Base-by-base conservation (phyloP, 2,329 filamentous ascomycete species). In the Neopestalotiopsis sp. region DNA sequence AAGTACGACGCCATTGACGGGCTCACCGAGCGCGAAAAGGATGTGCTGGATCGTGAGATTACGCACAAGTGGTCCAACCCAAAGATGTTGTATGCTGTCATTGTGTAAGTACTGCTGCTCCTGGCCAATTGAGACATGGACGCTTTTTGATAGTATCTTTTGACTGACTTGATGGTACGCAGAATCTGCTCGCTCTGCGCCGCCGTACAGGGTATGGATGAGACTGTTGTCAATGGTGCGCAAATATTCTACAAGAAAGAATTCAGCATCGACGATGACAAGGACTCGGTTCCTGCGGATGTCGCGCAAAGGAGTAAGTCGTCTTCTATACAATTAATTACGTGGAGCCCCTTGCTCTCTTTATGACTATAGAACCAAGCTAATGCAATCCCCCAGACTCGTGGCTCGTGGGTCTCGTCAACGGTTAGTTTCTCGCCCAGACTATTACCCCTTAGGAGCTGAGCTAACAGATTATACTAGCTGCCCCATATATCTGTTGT, bases 161-260 rank as follows among this genome's bases (percentile, higher is more conserved):
- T 30, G 24, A 59, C 13, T 30, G 24, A 59, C 10, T 59, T 4
- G 7, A n/a, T 10, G 4, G 12, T 9, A 12, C 2, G 3, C n/a
- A 65, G 62, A 14, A 82, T 83, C 80, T 79, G 72, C 76, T 79
- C 72, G 4, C 72, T 76, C 2, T 75, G 72, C 32, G 91, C 91
- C 17, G 90, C 90, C 30, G 91, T 93, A 0, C 91, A 93, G 75
- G 91, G 90, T 73, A 91, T 91, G 89, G 89, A 92, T 76, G 89
- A 92, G 79, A 91, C 89, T 0, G 90, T 91, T 34, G 88, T 92
- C 72, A 92, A 92, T 74, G 90, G 90, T 58, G 90, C 89, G 9
- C 90, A 92, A 72, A 83, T 88, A 30, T 91, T 91, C 77, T 92
- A 91, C 77, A 85, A 86, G 69, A 72, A 77, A 1, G 83, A 89